Base-by-base conservation (phyloP, 2,329 filamentous ascomycete genomes). In the Epichloe sibirici region DNA sequence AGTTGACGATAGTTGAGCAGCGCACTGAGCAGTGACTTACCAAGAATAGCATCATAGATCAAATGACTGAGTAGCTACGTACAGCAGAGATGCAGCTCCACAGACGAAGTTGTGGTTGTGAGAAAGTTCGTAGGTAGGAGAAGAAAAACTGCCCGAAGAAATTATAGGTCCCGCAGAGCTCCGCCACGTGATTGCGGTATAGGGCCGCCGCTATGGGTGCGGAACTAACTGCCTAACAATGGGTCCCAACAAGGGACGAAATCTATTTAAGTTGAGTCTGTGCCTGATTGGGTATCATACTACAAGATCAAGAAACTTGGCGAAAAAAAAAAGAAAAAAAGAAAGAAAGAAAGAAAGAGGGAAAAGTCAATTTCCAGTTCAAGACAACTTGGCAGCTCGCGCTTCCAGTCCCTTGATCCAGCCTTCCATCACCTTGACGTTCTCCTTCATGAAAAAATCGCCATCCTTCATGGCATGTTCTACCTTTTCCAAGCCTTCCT, bases 351-450 rank as follows among this genome's bases (percentile, higher is more conserved):
- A 4, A 4, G 8, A 31, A 4, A 31, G 8, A 11, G 8, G 8
- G 9, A 31, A 11, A 31, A 31, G 31, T 31, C 9, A 31, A 15
- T 15, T 5, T 11, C 23, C 6, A 13, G 9, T 39, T 58, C 63
- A 67, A 54, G 73, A 72, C 64, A 85, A 66, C 59, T 76, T 77
- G 55, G 77, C 77, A 66, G 96, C 76, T 68, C 87, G 85, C 61
- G 75, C 79, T 71, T 97, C 91, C 51, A 98, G 70, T 53, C 86
- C 88, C 67, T 86, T 88, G 4, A 97, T 88, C 89, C 90, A 96
- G 42, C 81, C 82, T 59, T 91, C 86, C 56, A 97, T 84, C n/a
- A 86, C 78, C 61, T 85, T 83, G 67, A 90, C 83, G 68, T 98
- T 98, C 49, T 77, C 79, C 58, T 80, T 80, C 73, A 94, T 85